Conservation (phyloP, 2,329 filamentous ascomycete species). For the Xylariomycetidae sp. region DNA sequence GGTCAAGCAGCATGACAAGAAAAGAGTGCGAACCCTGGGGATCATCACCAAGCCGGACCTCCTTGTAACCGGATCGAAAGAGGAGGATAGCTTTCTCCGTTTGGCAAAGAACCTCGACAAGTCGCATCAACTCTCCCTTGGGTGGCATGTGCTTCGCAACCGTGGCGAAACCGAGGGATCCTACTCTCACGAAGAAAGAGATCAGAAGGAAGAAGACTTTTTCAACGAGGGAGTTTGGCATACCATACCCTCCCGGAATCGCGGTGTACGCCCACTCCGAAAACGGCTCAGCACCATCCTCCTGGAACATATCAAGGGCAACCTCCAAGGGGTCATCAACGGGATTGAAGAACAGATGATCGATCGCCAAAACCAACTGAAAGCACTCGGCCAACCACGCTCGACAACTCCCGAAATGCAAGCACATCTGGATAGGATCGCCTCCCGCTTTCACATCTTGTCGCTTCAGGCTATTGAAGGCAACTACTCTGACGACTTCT, state of each 20-base stretch:
- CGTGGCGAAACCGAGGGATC: conserved; percentile 27
- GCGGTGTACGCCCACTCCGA: conserved; percentile 30
- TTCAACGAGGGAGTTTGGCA: conserved; percentile 26
- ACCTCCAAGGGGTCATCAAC: conserved; percentile 19
- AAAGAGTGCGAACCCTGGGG: conserved; percentile 43
- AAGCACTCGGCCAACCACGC: conserved; percentile 20
- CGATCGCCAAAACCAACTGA: conserved; percentile 10
- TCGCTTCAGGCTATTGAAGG: conserved; percentile 33
- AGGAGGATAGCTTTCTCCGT: conserved; percentile 33
- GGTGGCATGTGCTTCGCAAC: conserved; percentile 51
- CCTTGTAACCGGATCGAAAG: conserved; percentile 29
- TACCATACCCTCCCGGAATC: conserved; percentile 20
- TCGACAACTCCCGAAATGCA: conserved; percentile 23
- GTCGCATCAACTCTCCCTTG: conserved; percentile 30
- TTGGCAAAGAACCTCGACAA: conserved; percentile 27
- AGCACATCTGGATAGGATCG: conserved; percentile 29
- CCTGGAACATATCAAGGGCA: conserved; percentile 24
- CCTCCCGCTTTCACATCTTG: conserved; percentile 31
- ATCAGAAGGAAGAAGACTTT: conserved; percentile 27
- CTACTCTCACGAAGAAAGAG: conserved; percentile 18
- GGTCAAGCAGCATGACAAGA: conserved; percentile 35
- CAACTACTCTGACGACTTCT: conserved; percentile 34
- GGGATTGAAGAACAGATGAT: conserved; percentile 19
- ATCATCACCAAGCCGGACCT: conserved; percentile 53
- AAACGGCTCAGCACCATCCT: conserved; percentile 31